Evolutionary conservation across 768 basidiomycete species (phyloP).

Genomic region (Macrolepiota dolichaula): DNA sequence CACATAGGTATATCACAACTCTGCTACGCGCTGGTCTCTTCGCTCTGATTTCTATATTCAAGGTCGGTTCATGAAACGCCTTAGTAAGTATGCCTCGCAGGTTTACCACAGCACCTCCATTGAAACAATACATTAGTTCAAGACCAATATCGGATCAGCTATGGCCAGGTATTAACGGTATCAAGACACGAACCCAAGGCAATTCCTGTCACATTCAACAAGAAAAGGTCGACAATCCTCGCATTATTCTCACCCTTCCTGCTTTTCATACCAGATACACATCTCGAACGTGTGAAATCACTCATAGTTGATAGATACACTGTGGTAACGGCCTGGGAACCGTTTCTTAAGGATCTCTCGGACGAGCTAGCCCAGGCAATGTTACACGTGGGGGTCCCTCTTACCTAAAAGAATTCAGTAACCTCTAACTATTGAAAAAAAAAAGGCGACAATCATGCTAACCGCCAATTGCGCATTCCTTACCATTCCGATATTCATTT

Average conservation of each 20-base stretch:
- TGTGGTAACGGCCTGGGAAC: not conserved
- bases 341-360: not conserved
- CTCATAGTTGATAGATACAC: not conserved
- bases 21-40: not conserved
- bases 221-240: not conserved
- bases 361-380: not conserved
- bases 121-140: not conserved
- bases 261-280: conserved; percentile 2
- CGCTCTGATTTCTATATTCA: not conserved
- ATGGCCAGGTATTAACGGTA: not conserved
- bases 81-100: not conserved
- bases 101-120: not conserved
- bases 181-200: not conserved
- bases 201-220: not conserved
- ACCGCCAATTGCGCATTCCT: conserved; percentile 7
- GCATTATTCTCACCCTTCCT: not conserved
- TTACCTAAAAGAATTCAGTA: no score
- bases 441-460: conserved; percentile 5
- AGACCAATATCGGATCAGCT: not conserved
- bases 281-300: not conserved
- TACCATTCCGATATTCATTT: not conserved
- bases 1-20: not conserved
- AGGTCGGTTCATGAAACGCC: conserved; percentile 5
- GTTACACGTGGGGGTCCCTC: not conserved
- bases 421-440: no score